Evolutionary conservation across 1,139 yeast species (phyloP).

Genomic region (Chernovozyma sophiae-reginae): DNA sequence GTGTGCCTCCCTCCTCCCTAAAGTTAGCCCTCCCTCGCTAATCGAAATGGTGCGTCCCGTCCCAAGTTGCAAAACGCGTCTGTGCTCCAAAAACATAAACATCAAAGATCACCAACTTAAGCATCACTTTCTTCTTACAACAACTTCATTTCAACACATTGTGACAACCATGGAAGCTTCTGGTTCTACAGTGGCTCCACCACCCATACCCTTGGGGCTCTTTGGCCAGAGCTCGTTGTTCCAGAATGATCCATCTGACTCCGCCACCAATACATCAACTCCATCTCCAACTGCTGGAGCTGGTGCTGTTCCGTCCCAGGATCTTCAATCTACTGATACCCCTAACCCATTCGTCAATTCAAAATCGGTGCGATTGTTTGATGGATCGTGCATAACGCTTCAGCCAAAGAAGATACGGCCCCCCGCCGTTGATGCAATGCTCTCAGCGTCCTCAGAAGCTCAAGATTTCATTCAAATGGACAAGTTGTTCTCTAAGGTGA

Average conservation of each 20-base stretch:
- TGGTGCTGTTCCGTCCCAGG: not conserved
- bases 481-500: constrained; percentile 5
- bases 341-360: constrained; percentile 1
- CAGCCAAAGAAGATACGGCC: not conserved
- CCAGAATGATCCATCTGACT: not conserved
- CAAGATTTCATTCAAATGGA: constrained; percentile 6
- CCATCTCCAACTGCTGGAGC: not conserved
- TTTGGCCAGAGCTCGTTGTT: constrained; percentile 1
- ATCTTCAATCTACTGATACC: constrained; percentile 1
- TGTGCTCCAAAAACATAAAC: too few relatives aligned
- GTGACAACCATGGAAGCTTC: too few relatives aligned
- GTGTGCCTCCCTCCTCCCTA: too few relatives aligned
- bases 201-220: not conserved
- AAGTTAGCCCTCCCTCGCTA: too few relatives aligned
- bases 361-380: constrained; percentile 3
- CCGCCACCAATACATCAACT: not conserved
- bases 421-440: constrained; percentile 1
- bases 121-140: too few relatives aligned
- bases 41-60: too few relatives aligned
- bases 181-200: too few relatives aligned
- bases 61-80: too few relatives aligned
- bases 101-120: too few relatives aligned
- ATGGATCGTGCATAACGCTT: constrained; percentile 2
- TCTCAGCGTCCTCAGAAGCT: constrained; percentile 2
- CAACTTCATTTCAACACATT: too few relatives aligned